These are phyloP conservation scores for Cinchona pubescens DNA, from an alignment of 257 asterid species.

Conservation along the genomic window DNA sequence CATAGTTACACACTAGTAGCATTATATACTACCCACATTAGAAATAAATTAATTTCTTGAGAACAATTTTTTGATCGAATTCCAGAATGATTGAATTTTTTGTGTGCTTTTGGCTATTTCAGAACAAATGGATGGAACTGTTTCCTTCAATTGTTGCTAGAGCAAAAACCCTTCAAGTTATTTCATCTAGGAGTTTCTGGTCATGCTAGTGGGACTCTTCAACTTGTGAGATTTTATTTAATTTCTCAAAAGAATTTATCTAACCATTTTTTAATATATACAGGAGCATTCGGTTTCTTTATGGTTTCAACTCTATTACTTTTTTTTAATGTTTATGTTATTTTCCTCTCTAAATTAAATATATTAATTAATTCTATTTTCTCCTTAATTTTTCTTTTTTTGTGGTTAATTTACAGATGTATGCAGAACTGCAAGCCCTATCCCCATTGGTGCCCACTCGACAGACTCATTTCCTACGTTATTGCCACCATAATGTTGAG, in stretches of 20 bases:
- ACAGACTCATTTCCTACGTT: conserved; percentile 83
- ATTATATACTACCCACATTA: too few relatives aligned
- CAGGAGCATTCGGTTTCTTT: too few relatives aligned
- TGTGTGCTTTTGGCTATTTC: background rate
- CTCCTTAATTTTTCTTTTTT: background rate
- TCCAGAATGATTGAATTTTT: background rate
- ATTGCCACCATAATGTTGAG: conserved; percentile 77
- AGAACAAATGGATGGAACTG: conserved; percentile 91
- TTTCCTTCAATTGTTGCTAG: conserved; percentile 82
- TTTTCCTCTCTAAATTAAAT: background rate
- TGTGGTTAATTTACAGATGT: conserved; percentile 56
- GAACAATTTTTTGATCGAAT: background rate
- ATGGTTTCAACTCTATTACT: too few relatives aligned
- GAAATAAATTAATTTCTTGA: background rate
- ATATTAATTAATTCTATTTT: background rate
- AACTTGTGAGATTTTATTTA: conserved; percentile 45
- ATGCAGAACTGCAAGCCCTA: conserved; percentile 76
- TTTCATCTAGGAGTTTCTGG: conserved; percentile 63
- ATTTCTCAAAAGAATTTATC: background rate
- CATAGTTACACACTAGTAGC: background rate
- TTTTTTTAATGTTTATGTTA: too few relatives aligned
- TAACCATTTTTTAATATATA: too few relatives aligned
- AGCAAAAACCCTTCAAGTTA: conserved; percentile 85
- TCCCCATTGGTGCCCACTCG: conserved; percentile 82
- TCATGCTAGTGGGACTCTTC: conserved; percentile 82